These are phyloP conservation scores for Apophysomyces ossiformis DNA, from an alignment of 371 early-diverging fungal genomes.

Conservation along the genomic window DNA sequence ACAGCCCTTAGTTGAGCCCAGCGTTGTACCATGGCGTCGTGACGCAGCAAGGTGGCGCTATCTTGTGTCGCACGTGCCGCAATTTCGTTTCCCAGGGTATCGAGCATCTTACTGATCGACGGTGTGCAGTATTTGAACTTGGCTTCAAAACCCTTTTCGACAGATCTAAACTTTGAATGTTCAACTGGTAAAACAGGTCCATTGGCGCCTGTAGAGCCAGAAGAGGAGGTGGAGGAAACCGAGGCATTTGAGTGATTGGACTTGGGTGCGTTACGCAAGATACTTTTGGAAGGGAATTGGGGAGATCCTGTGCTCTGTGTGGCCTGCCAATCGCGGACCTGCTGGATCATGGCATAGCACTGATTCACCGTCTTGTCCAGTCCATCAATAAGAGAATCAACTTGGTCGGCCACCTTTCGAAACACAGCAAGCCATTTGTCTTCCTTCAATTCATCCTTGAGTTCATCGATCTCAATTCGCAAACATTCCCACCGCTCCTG, in stretches of 20 bases:
- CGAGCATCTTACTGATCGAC: slow-evolving; percentile 62
- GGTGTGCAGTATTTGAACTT: slow-evolving; percentile 68
- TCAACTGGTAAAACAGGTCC: slow-evolving; percentile 39
- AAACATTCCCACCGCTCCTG: slow-evolving; percentile 52
- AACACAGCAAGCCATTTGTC: slow-evolving; percentile 68
- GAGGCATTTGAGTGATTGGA: slow-evolving; percentile 17
- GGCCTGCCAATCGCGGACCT: slow-evolving; percentile 45
- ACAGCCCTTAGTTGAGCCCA: slow-evolving; percentile 57
- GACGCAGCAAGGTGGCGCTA: slow-evolving; percentile 46
- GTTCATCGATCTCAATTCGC: slow-evolving; percentile 50
- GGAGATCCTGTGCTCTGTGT: neutral
- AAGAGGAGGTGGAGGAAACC: slow-evolving; percentile 7
- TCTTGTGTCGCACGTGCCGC: slow-evolving; percentile 57
- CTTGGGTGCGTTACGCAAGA: slow-evolving; percentile 24
- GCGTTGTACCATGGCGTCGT: slow-evolving; percentile 54
- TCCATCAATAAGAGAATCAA: slow-evolving; percentile 66
- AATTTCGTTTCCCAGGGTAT: slow-evolving; percentile 63
- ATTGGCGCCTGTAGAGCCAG: slow-evolving; percentile 4
- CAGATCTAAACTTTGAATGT: slow-evolving; percentile 53
- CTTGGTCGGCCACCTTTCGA: slow-evolving; percentile 62
- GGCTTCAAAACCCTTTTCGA: slow-evolving; percentile 66
- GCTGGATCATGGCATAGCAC: slow-evolving; percentile 55
- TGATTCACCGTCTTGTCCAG: slow-evolving; percentile 59
- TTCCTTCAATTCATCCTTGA: slow-evolving; percentile 65
- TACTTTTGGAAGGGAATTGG: slow-evolving; percentile 19